These are phyloP conservation scores for Mycena alexandri DNA, from an alignment of 768 basidiomycete genomes.

Conservation along the genomic window DNA sequence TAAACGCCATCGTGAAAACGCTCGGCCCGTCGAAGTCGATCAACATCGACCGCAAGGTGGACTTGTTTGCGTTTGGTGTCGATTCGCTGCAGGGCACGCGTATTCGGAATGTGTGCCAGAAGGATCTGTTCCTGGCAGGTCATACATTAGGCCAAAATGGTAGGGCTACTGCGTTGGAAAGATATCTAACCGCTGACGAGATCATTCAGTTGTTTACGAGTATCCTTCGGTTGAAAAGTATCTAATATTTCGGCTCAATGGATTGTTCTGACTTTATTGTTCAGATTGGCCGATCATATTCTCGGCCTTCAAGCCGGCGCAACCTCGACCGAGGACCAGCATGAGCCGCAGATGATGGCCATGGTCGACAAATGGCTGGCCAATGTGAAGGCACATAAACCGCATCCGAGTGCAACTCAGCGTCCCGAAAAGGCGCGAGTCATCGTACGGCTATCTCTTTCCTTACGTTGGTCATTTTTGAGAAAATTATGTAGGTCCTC, in stretches of 20 bases:
- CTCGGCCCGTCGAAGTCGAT: slow-evolving; percentile 48
- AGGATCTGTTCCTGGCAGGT: slow-evolving; percentile 50
- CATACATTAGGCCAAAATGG: slow-evolving; percentile 52
- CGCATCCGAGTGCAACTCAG: slow-evolving; percentile 22
- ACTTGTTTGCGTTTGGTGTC: slow-evolving; percentile 62
- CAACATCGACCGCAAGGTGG: slow-evolving; percentile 50
- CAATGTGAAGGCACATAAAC: slow-evolving; percentile 29
- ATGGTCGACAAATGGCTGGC: slow-evolving; percentile 59
- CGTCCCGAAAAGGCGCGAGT: slow-evolving; percentile 32
- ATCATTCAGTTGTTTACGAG: slow-evolving; percentile 60
- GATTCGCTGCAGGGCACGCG: slow-evolving; percentile 67
- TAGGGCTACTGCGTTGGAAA: slow-evolving; percentile 8
- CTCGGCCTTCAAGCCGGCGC: slow-evolving; percentile 49
- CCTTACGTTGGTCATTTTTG: not conserved
- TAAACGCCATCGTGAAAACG: slow-evolving; percentile 49
- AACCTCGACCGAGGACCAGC: slow-evolving; percentile 40
- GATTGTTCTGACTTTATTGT: too few species aligned
- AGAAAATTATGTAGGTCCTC: slow-evolving; percentile 49
- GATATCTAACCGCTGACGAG: slow-evolving; percentile 17
- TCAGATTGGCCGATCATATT: slow-evolving; percentile 58
- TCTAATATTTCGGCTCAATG: slow-evolving; percentile 20
- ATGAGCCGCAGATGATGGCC: slow-evolving; percentile 55
- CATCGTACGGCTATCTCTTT: slow-evolving; percentile 22
- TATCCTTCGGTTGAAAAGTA: slow-evolving; percentile 58
- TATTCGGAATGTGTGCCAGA: slow-evolving; percentile 62